Percentiles rank a stretch among this genome's conserved stretches.
Evolutionary conservation across 192 early-diverging fungal genomes (phyloP).

Genomic region (Podochytrium sp.): DNA sequence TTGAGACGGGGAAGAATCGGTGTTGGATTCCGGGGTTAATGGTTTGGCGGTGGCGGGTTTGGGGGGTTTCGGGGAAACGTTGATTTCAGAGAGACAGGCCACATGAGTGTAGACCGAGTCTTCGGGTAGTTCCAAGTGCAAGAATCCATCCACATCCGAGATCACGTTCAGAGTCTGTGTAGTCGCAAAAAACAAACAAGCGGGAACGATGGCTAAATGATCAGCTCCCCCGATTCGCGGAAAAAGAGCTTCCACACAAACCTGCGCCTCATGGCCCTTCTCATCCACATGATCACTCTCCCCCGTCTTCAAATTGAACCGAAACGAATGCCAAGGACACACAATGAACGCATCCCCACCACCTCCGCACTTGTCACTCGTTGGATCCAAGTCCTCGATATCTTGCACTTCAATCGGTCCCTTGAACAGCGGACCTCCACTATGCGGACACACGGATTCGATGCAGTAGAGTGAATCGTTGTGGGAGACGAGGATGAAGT

Average conservation of each 20-base stretch:
- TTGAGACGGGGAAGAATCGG: no score
- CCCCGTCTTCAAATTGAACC: constrained; percentile 39
- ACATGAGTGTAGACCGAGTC: no score
- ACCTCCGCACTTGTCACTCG: neutral
- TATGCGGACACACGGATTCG: constrained; percentile 52
- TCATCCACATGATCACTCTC: constrained; percentile 13
- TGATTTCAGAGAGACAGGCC: no score
- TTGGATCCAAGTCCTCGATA: constrained; percentile 41
- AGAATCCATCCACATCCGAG: no score
- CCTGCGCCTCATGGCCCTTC: constrained; percentile 21
- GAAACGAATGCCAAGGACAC: constrained; percentile 57
- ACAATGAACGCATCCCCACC: constrained; percentile 26
- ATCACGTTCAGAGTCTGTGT: no score
- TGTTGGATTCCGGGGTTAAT: neutral
- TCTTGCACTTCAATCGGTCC: constrained; percentile 41
- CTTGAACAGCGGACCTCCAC: constrained; percentile 43
- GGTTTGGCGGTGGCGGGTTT: neutral
- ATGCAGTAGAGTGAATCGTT: constrained; percentile 12
- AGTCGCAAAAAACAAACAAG: no score
- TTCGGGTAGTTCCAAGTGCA: no score
- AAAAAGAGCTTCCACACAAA: no score
- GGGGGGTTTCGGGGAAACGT: neutral
- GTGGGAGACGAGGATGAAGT: constrained; percentile 13
- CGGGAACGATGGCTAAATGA: no score
- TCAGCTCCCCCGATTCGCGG: no score